These are phyloP conservation scores for Ophiostoma perfectum DNA, from an alignment of 2,329 filamentous ascomycete species.

Conservation along the genomic window DNA sequence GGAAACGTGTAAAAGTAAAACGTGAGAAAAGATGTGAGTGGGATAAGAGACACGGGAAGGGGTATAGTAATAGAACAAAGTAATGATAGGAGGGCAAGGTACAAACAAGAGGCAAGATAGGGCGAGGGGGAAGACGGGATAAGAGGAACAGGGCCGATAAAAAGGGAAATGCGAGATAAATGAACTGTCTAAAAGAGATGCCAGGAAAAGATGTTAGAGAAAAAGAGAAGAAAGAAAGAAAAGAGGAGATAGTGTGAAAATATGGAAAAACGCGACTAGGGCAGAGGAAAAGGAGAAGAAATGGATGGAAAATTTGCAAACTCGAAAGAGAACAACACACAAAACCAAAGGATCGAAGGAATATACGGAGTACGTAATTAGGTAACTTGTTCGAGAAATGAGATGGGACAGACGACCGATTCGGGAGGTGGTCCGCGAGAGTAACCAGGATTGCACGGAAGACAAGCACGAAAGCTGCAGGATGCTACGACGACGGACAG, in stretches of 20 bases:
- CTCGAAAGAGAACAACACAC: not conserved
- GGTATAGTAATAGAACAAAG: not conserved
- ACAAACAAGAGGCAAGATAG: too few species aligned
- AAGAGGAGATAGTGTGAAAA: not conserved
- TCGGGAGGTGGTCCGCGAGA: not conserved
- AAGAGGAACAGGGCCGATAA: too few species aligned
- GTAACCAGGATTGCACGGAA: not conserved
- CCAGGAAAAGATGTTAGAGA: not conserved
- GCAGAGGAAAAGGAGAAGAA: not conserved
- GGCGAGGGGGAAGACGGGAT: too few species aligned
- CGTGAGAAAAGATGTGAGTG: not conserved
- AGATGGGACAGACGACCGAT: constrained; percentile 1
- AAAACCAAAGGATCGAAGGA: not conserved
- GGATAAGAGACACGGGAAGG: not conserved
- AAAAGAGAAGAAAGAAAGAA: not conserved
- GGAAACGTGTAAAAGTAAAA: not conserved
- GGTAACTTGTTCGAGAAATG: not conserved
- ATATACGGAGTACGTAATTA: not conserved
- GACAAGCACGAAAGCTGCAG: not conserved
- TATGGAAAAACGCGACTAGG: not conserved
- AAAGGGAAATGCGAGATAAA: not conserved
- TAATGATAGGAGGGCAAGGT: not conserved
- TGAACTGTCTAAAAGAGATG: not conserved
- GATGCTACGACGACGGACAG: not conserved
- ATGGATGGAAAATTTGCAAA: not conserved